Percentiles rank a stretch among this genome's conserved stretches.
phyloP scores from a whole-genome alignment of 1,284 basidiomycete species.

The Paramarasmius palmivorus region DNA sequence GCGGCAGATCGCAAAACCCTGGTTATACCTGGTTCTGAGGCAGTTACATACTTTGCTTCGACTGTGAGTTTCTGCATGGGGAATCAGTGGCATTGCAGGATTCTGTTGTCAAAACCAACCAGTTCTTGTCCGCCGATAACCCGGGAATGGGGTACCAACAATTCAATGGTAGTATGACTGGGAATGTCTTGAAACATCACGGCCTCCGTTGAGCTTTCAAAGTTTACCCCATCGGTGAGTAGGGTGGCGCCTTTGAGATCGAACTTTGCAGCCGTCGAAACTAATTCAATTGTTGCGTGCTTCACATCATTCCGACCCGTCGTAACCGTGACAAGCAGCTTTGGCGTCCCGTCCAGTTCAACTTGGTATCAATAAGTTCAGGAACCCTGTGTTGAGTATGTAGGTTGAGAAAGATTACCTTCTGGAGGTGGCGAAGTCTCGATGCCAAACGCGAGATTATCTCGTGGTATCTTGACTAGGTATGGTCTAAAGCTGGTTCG shows the following conservation, averaged over 20 bases:
- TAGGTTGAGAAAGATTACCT: conserved; percentile 56
- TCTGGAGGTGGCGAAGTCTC: conserved; percentile 57
- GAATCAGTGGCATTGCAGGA: neutral
- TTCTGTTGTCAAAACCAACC: conserved; percentile 34
- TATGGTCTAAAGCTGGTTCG: conserved; percentile 24
- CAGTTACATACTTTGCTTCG: conserved; percentile 63
- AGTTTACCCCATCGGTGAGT: conserved; percentile 39
- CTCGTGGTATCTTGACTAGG: conserved; percentile 60
- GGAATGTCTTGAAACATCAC: conserved; percentile 50
- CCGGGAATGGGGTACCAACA: conserved; percentile 65
- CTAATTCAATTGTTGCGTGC: conserved; percentile 52
- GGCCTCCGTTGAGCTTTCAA: conserved; percentile 40
- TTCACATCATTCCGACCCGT: conserved; percentile 67
- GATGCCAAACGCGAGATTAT: conserved; percentile 60
- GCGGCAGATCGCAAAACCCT: conserved; percentile 55
- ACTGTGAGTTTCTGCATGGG: conserved; percentile 58
- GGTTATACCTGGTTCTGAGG: conserved; percentile 47
- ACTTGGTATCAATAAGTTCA: conserved; percentile 45
- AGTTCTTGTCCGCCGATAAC: conserved; percentile 54
- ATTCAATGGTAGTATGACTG: conserved; percentile 41
- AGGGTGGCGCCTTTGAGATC: conserved; percentile 44
- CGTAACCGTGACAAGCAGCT: conserved; percentile 53
- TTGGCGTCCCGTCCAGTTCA: conserved; percentile 61
- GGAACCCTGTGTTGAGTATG: no score
- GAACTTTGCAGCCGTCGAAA: conserved; percentile 56